A percentile compares a stretch with the other conserved stretches of the same genome.
phyloP scores from a whole-genome alignment of 2,329 filamentous ascomycete species.

The Trichophyton schoenleinii region DNA sequence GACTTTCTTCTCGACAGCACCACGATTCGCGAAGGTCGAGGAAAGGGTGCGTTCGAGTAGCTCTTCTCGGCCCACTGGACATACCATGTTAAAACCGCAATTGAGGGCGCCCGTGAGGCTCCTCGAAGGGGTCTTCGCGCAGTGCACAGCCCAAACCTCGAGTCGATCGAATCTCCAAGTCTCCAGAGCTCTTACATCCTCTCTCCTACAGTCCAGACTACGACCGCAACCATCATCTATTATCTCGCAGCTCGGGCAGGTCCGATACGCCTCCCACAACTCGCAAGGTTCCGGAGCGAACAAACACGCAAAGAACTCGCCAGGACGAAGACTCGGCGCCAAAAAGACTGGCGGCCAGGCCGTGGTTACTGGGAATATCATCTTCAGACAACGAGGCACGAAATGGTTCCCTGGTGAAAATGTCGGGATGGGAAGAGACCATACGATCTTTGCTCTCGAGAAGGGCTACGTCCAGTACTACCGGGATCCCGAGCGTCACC shows the following conservation, averaged over 20 bases:
- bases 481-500: constrained; percentile 68
- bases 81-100: constrained; percentile 33
- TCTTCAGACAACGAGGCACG: constrained; percentile 92
- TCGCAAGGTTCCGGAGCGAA: constrained; percentile 53
- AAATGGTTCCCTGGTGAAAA: constrained; percentile 94
- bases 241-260: constrained; percentile 32
- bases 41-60: neutral
- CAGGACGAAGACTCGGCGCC: constrained; percentile 80
- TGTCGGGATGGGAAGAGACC: constrained; percentile 85
- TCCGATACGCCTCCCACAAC: constrained; percentile 52
- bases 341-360: constrained; percentile 90
- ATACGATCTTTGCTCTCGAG: constrained; percentile 80
- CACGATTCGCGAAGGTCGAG: neutral
- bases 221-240: constrained; percentile 17
- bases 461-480: constrained; percentile 96
- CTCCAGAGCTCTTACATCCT: constrained; percentile 12
- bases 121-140: constrained; percentile 26
- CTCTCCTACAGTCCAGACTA: neutral
- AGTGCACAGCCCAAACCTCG: constrained; percentile 18
- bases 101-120: constrained; percentile 28
- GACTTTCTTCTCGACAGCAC: neutral
- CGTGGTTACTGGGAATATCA: constrained; percentile 91
- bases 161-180: constrained; percentile 6
- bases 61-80: constrained; percentile 5
- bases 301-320: constrained; percentile 50